phyloP scores from a whole-genome alignment of 1,139 yeast genomes.

The Pichia cactophila region DNA sequence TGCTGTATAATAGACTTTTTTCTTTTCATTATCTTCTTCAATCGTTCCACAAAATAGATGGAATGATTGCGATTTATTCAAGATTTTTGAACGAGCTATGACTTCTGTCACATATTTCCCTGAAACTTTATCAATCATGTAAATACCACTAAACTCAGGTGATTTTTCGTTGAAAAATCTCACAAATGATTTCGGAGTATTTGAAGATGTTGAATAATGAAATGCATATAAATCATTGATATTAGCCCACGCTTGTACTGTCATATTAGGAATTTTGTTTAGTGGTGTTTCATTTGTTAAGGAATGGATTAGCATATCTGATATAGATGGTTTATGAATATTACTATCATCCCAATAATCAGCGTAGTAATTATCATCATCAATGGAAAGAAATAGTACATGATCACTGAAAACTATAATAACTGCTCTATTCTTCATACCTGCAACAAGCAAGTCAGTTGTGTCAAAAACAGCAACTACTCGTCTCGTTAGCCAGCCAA shows the following conservation, averaged over 20 bases:
- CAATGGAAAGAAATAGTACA: slow-evolving; percentile 52
- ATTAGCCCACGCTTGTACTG: slow-evolving; percentile 61
- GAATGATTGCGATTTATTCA: slow-evolving; percentile 77
- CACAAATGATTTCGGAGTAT: slow-evolving; percentile 20
- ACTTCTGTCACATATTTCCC: slow-evolving; percentile 48
- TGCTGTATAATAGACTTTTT: slow-evolving; percentile 63
- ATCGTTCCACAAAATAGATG: slow-evolving; percentile 49
- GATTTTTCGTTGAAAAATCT: slow-evolving; percentile 23
- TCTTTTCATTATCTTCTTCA: slow-evolving; percentile 28
- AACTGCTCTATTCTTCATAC: slow-evolving; percentile 39
- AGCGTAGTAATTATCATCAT: slow-evolving; percentile 37
- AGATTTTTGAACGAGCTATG: slow-evolving; percentile 67
- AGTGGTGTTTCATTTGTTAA: slow-evolving; percentile 79
- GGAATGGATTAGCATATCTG: slow-evolving; percentile 86
- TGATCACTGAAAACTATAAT: slow-evolving; percentile 77
- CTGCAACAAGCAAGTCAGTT: slow-evolving; percentile 33
- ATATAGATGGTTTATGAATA: slow-evolving; percentile 49
- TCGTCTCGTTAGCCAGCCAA: slow-evolving; percentile 81
- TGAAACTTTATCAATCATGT: slow-evolving; percentile 19
- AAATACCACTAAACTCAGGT: slow-evolving; percentile 18
- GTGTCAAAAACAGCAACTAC: slow-evolving; percentile 77
- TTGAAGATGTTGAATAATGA: slow-evolving; percentile 33
- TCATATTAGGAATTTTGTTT: slow-evolving; percentile 54
- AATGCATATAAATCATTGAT: slow-evolving; percentile 49
- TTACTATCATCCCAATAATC: slow-evolving; percentile 19